Percentiles rank a stretch among this genome's conserved stretches.
phyloP scores from a whole-genome alignment of 176 grass and related monocot species.

The Eremochloa ophiuroides region DNA sequence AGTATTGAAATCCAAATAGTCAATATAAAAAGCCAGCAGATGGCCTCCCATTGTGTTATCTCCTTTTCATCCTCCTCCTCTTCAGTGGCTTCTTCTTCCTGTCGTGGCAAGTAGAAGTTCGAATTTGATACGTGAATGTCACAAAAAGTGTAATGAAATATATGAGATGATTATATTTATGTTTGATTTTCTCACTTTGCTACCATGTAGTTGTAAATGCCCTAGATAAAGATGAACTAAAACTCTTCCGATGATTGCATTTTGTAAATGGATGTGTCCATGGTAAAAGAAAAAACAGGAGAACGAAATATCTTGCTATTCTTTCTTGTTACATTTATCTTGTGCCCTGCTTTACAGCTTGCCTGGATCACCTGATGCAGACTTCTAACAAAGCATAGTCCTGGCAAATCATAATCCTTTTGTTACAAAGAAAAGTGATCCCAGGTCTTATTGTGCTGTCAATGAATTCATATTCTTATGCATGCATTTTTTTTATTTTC shows the following conservation, averaged over 20 bases:
- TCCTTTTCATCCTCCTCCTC: slow-evolving; percentile 65
- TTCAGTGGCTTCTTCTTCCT: slow-evolving; percentile 56
- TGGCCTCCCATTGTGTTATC: slow-evolving; percentile 82
- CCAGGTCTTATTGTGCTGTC: background rate
- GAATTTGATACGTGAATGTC: slow-evolving; percentile 3
- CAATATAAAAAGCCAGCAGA: slow-evolving; percentile 79
- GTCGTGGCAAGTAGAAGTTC: slow-evolving; percentile 16
- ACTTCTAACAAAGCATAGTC: background rate
- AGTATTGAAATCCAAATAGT: slow-evolving; percentile 98
- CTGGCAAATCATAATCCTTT: background rate
- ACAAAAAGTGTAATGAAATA: background rate
- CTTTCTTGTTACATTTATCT: background rate
- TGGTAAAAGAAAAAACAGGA: background rate
- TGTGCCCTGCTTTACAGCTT: background rate
- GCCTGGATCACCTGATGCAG: background rate
- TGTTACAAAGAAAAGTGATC: background rate
- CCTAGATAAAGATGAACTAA: background rate
- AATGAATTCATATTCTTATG: slow-evolving; percentile 14
- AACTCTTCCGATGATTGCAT: background rate
- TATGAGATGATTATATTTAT: background rate
- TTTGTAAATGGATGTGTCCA: background rate
- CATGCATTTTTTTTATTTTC: background rate
- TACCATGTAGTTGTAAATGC: background rate
- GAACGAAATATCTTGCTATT: slow-evolving; percentile 7
- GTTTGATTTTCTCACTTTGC: slow-evolving; percentile 2